Base-by-base conservation (phyloP, 139 green algal species). In the Tetradesmus lagerheimii region DNA sequence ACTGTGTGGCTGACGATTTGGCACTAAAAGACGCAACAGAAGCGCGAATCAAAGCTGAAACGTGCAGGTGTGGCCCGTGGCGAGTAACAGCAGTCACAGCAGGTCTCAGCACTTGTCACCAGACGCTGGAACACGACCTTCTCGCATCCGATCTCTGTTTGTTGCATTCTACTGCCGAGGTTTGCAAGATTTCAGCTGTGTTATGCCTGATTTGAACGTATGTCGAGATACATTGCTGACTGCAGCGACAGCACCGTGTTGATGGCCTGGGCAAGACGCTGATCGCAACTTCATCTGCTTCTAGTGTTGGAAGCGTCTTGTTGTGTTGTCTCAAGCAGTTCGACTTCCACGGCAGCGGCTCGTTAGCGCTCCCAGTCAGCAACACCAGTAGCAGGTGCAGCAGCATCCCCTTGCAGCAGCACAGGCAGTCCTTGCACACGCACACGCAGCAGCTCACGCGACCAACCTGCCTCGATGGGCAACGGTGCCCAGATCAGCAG, bases 351-450 rank as follows among this genome's bases (percentile, higher is more conserved):
- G 31, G 71, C 71, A 20, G 71, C n/a, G 71, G 31, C 71, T 20
- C n/a, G n/a, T 25, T 6, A 11, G 41, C 31, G 20, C 18, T 39
- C 1, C 14, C 41, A 4, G n/a, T 6, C 71, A 38, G 31, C 71
- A 79, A 79, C 71, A 79, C n/a, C 27, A 79, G 71, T n/a, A 79
- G 29, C 71, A 79, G 71, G 6, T 34, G 31, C 71, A 79, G 71
- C 71, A 37, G 71, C 71, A 79, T 5, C 29, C 57, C 12, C 3
- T 23, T 71, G 2, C 14, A 14, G 50, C 66, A 37, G 66, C 2
- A 15, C 71, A 79, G 31, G 71, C 71, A 79, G 12, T 12, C 71
- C 71, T 79, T 79, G 18, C 29, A 15, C 18, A 4, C 1, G 23
- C 71, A 38, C n/a, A n/a, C n/a, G n/a, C n/a, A 14, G 31, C 9